Evolutionary conservation across 371 early-diverging fungal species (phyloP).

Genomic region (Amoeboaphelidium protococcarum): DNA sequence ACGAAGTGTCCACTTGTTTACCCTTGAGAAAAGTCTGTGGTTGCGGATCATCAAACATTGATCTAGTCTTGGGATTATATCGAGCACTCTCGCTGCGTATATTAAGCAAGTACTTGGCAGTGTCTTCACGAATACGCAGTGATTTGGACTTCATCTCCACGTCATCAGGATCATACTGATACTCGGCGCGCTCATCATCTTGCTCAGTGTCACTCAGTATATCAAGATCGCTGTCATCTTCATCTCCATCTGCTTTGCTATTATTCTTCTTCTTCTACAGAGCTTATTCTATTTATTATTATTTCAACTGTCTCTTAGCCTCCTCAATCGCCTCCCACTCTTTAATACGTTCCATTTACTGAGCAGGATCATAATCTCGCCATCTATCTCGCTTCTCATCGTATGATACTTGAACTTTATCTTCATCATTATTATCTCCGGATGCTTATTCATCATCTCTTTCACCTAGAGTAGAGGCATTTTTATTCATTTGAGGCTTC

Average conservation of each 20-base stretch:
- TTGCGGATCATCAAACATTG: constrained; percentile 76
- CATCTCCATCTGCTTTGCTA: not conserved
- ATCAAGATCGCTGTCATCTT: constrained; percentile 1
- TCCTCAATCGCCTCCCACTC: constrained; percentile 81
- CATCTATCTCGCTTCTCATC: constrained; percentile 90
- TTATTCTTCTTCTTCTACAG: constrained; percentile 8
- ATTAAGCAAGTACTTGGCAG: constrained; percentile 86
- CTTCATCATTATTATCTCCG: constrained; percentile 54
- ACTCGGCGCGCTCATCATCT: too few species aligned
- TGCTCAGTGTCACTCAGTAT: not conserved
- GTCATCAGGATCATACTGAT: not conserved
- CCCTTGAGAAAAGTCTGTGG: constrained; percentile 19
- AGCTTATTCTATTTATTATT: constrained; percentile 34
- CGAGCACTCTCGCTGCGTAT: constrained; percentile 74
- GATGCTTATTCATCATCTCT: constrained; percentile 8
- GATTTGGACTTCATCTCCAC: not conserved
- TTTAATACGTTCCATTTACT: constrained; percentile 30
- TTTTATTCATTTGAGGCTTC: not conserved
- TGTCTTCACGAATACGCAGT: constrained; percentile 82
- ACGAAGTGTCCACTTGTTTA: too few species aligned
- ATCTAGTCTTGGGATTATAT: constrained; percentile 95
- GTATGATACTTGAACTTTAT: constrained; percentile 41
- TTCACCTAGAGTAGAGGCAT: not conserved
- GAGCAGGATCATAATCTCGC: constrained; percentile 81
- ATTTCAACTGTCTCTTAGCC: constrained; percentile 31